These are phyloP conservation scores for Sordariomycetes sp. DNA, from an alignment of 2,329 filamentous ascomycete species.

Conservation along the genomic window DNA sequence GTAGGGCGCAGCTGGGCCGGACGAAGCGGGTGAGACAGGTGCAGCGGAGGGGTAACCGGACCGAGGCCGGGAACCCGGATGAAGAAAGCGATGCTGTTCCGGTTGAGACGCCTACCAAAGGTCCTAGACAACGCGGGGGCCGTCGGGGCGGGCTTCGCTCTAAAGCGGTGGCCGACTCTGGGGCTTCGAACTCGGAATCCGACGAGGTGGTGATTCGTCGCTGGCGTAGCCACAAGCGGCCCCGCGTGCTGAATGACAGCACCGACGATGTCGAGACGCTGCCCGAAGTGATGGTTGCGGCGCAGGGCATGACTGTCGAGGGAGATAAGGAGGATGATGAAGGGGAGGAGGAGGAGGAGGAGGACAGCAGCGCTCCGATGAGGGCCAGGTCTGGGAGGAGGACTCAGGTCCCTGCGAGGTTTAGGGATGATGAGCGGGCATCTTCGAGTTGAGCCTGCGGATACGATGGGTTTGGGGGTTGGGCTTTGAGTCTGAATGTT, in stretches of 20 bases:
- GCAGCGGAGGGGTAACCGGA: not conserved
- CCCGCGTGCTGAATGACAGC: slow-evolving; percentile 7
- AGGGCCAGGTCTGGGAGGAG: not conserved
- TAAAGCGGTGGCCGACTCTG: not conserved
- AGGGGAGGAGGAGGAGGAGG: not conserved
- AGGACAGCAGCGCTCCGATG: not conserved
- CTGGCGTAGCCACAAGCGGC: slow-evolving; percentile 13
- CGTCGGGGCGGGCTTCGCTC: not conserved
- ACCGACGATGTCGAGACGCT: not conserved
- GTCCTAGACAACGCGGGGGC: not conserved
- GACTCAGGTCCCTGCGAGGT: not conserved
- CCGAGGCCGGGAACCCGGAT: not conserved
- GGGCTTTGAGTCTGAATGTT: not conserved
- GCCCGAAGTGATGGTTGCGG: not conserved
- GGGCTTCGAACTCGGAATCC: not conserved
- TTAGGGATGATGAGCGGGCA: not conserved
- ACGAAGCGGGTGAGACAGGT: not conserved
- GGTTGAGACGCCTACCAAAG: not conserved
- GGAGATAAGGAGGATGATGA: not conserved
- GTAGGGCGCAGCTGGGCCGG: not conserved
- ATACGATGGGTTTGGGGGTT: not conserved
- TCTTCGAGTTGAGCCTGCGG: not conserved
- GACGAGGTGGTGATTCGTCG: slow-evolving; percentile 25
- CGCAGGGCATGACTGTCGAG: not conserved
- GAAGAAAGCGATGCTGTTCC: not conserved